Evolutionary conservation across 2,329 filamentous ascomycete species (phyloP), one percentile per base, ranked within the genome.

Genomic region (Penicillium sp.): DNA sequence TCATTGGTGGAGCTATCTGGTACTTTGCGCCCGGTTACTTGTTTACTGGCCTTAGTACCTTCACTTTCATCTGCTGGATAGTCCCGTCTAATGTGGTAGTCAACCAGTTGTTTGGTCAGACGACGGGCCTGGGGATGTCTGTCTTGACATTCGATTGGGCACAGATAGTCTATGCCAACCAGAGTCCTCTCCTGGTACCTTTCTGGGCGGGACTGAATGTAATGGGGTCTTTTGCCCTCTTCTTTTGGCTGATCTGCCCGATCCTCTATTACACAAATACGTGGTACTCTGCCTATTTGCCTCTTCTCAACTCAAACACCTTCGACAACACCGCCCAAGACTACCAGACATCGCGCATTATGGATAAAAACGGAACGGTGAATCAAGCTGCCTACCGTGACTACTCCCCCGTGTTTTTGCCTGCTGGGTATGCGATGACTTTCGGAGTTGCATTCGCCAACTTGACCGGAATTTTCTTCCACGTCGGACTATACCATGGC

Each of bases 111-210:
- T 91, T 91, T 63, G 88, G 88, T 1, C 87, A 86, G 18, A 77
- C 77, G 35, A 87, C 85, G 0, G 89, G 88, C 0, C 62, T 91
- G 5, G 88, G 85, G 0, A 71, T 91, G 56, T 75, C 90, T 4
- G 84, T 88, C 1, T 81, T 91, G 54, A 90, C 88, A 0, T 89
- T 90, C 64, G 88, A 90, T 74, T 90, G 88, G 87, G 86, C 86
- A 4, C 86, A 89, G 67, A 81, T 90, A 42, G 81, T 87, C 12
- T 88, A 85, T 58, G 89, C 83, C 50, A 79, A 89, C 43, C 83
- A 84, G 20, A 88, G 85, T 14, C 87, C 87, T 15, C 74, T 90
- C 12, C 83, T 89, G 45, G 85, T 87, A 3, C 87, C 87, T 9
- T 89, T 72, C 53, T 77, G 67, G 73, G 73, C 66, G 29, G 72